A percentile compares a stretch with the other conserved stretches of the same genome.
These are phyloP conservation scores for Annulohypoxylon moriforme DNA, from an alignment of 495 filamentous ascomycete species.

Conservation along the genomic window DNA sequence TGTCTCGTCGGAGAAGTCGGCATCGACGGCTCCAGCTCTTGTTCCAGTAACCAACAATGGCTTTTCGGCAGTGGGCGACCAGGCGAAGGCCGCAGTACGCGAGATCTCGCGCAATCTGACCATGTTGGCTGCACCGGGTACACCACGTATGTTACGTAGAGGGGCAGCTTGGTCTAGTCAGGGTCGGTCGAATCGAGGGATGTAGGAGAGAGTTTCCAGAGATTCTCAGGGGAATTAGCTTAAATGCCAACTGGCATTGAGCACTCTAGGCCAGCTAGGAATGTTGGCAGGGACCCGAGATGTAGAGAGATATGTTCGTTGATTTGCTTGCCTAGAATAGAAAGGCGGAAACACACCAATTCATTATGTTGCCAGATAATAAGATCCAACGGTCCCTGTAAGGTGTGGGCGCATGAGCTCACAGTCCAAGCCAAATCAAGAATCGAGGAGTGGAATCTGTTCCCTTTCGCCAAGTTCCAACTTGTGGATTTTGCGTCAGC, in stretches of 20 bases:
- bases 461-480: conserved; percentile 7
- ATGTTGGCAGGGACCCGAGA: conserved; percentile 29
- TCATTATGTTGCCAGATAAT: conserved; percentile 51
- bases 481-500: conserved; percentile 14
- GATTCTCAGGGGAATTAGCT: conserved; percentile 34
- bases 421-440: conserved; percentile 34
- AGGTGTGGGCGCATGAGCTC: conserved; percentile 35
- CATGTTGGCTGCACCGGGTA: conserved; percentile 69
- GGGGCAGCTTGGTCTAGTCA: conserved; percentile 23
- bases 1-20: conserved; percentile 97
- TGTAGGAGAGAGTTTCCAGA: conserved; percentile 10
- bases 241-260: conserved; percentile 51
- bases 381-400: conserved; percentile 34
- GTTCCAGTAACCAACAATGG: conserved; percentile 96
- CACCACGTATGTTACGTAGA: conserved; percentile 18
- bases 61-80: conserved; percentile 80
- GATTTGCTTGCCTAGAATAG: conserved; percentile 9
- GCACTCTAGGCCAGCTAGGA: conserved; percentile 50
- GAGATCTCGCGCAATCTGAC: conserved; percentile 94
- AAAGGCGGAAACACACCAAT: conserved; percentile 29
- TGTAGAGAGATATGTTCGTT: conserved; percentile 21
- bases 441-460: conserved; percentile 32
- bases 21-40: conserved; percentile 91
- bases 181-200: conserved; percentile 21
- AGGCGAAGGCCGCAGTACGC: conserved; percentile 95